Evolutionary conservation across 768 basidiomycete species (phyloP), one percentile per base, ranked within the genome.

Genomic region (Hypsizygus marmoreus): DNA sequence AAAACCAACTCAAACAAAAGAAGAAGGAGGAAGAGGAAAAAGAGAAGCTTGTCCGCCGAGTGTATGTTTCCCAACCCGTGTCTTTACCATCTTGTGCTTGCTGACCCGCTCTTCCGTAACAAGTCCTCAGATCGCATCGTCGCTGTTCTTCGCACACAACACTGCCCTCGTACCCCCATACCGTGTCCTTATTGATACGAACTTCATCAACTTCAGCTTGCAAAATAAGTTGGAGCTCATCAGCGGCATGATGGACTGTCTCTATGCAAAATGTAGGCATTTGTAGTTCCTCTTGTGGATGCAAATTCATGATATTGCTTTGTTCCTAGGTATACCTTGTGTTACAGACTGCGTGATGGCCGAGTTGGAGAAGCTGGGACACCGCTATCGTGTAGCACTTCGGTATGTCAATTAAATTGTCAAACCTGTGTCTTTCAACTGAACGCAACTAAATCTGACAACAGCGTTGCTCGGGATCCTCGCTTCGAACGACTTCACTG

Each of bases 281-380:
- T 12, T 20, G 13, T 33, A 7, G 32, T 23, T 14, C 14, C 49
- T 32, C 41, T 24, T 22, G n/a, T 24, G 8, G 16, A 28, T 32
- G 14, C 32, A 32, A 33, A 30, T 17, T 31, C 50, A 37, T 29
- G 43, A 6, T 28, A 41, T 31, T 24, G 40, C 46, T 43, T 14
- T 34, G 35, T 28, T 23, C 23, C n/a, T 57, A 97, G 95, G 94
- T 66, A 97, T 97, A 57, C 97, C 97, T 1, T 97, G 94, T 56
- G 89, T 99, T n/a, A 97, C 97, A 20, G 97, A 98, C 67, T 99
- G 97, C 59, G 97, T 99, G 10, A 88, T 98, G 79, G 97, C 95
- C 6, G 97, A 99, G 66, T 71, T 99, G 57, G 97, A 99, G 70
- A 99, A 99, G 69, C 73, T 99, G 11, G 97, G 97, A 2, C 94